These are phyloP conservation scores for Prunus dulcis DNA, from an alignment of 306 rosid genomes.

Conservation along the genomic window DNA sequence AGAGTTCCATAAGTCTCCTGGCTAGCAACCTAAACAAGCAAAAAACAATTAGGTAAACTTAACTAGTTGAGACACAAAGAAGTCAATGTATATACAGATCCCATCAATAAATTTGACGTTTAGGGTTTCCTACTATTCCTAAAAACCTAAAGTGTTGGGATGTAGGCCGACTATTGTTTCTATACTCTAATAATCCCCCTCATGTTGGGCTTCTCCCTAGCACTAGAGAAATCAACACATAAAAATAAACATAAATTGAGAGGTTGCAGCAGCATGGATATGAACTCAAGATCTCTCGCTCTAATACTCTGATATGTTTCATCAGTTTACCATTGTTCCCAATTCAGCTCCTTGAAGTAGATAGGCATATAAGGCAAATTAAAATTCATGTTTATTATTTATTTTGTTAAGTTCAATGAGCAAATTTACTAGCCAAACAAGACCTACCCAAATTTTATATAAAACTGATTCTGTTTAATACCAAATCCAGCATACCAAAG, in stretches of 20 bases:
- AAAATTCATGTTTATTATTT: background rate
- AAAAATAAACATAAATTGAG: slow-evolving; percentile 1
- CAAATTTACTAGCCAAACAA: background rate
- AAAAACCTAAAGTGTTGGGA: background rate
- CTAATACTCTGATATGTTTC: background rate
- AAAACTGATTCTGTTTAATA: background rate
- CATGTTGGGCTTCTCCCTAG: background rate
- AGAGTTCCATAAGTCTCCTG: slow-evolving; percentile 95
- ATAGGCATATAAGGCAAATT: background rate
- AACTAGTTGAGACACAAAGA: slow-evolving; percentile 5
- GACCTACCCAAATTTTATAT: background rate
- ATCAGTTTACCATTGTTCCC: background rate
- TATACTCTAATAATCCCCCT: background rate
- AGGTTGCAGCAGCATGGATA: background rate
- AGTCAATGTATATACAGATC: slow-evolving; percentile 21
- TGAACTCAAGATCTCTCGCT: background rate
- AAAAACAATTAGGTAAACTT: slow-evolving; percentile 26
- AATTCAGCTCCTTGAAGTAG: background rate
- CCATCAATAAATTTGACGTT: slow-evolving; percentile 22
- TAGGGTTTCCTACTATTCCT: slow-evolving; percentile 3
- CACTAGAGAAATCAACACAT: background rate
- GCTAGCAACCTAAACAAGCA: slow-evolving; percentile 79
- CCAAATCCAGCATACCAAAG: background rate
- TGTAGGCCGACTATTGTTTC: background rate
- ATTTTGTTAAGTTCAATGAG: background rate